Conservation (phyloP, 148 eudicot genomes). For the Rhododendron ferrugineum region DNA sequence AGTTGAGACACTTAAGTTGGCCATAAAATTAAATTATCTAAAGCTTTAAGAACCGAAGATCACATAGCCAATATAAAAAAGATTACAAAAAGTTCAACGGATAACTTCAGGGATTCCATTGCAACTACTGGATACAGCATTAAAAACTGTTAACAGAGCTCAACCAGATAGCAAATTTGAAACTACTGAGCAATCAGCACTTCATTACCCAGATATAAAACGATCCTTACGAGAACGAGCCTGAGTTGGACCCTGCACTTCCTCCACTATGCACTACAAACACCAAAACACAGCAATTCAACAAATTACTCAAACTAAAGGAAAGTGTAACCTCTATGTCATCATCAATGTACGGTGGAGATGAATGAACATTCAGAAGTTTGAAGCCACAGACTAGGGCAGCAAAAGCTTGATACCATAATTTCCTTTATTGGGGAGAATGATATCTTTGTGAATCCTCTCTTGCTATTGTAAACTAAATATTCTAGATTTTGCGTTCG, state of each 20-base stretch:
- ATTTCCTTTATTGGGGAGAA: not conserved
- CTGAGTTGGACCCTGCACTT: constrained; percentile 96
- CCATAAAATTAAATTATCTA: not conserved
- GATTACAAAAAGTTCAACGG: not conserved
- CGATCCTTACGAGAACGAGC: constrained; percentile 90
- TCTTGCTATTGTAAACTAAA: not conserved
- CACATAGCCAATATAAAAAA: not conserved
- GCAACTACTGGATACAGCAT: not conserved
- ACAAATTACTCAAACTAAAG: constrained; percentile 1
- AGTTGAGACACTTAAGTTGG: not conserved
- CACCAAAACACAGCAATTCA: constrained; percentile 9
- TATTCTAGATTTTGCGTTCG: not conserved
- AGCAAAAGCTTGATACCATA: not conserved
- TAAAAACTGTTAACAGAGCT: not conserved
- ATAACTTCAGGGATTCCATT: not conserved
- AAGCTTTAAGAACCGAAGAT: not conserved
- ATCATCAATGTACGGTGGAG: not conserved
- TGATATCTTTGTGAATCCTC: not conserved
- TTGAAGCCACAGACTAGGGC: not conserved
- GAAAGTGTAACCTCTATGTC: not conserved
- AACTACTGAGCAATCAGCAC: constrained; percentile 7
- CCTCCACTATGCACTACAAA: constrained; percentile 90
- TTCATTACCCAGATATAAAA: constrained; percentile 87
- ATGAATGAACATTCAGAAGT: not conserved
- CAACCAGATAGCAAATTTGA: not conserved